Evolutionary conservation across 2,329 filamentous ascomycete species (phyloP).

Genomic region (Cladosporium sp.): DNA sequence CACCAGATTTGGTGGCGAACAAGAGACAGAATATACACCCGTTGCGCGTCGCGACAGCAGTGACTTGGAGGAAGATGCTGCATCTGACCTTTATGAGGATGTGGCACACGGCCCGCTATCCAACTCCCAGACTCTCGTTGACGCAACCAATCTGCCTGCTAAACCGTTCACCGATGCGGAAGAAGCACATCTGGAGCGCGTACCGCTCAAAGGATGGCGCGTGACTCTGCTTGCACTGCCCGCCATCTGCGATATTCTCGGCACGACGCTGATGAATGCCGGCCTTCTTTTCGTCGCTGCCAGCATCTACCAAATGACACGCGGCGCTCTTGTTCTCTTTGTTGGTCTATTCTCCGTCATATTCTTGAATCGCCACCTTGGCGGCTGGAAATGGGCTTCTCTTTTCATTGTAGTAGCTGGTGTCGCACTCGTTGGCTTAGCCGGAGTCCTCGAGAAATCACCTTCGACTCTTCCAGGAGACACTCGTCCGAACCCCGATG

Average conservation of each 20-base stretch:
- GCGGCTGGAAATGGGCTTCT: conserved; percentile 88
- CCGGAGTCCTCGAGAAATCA: conserved; percentile 73
- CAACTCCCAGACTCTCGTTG: conserved; percentile 32
- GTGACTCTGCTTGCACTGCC: conserved; percentile 76
- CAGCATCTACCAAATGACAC: conserved; percentile 98
- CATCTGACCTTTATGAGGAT: conserved; percentile 28
- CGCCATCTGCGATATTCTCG: conserved; percentile 88
- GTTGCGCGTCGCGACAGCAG: conserved; percentile 27
- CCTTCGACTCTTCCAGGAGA: conserved; percentile 27
- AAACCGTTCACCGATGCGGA: conserved; percentile 49
- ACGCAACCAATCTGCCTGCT: conserved; percentile 38
- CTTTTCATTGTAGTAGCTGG: conserved; percentile 82
- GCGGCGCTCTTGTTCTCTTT: conserved; percentile 90
- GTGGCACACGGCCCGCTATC: conserved; percentile 32
- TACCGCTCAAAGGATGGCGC: conserved; percentile 63
- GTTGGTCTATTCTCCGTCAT: conserved; percentile 93
- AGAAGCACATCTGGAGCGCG: conserved; percentile 45
- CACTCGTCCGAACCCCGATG: conserved; percentile 29
- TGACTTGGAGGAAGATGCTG: conserved; percentile 31
- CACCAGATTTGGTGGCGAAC: conserved; percentile 31
- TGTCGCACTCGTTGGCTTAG: conserved; percentile 84
- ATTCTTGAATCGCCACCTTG: conserved; percentile 75
- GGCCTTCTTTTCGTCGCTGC: conserved; percentile 90
- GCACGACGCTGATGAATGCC: conserved; percentile 96
- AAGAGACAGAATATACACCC: conserved; percentile 27